Evolutionary conservation across 1,284 basidiomycete genomes (phyloP).

Genomic region (Veloporphyrellus conicus): DNA sequence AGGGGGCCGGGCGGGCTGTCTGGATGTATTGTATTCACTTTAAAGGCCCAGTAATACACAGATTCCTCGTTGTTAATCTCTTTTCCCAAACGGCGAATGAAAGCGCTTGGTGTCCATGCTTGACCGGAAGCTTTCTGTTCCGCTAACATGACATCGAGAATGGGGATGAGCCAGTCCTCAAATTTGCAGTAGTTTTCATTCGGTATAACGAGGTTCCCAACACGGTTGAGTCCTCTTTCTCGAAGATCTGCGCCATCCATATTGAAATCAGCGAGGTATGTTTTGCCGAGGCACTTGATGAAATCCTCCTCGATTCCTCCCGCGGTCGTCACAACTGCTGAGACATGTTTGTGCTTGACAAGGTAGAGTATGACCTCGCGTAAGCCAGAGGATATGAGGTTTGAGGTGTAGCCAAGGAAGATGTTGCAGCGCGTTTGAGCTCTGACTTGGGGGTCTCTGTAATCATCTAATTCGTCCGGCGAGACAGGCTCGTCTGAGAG

Average conservation of each 20-base stretch:
- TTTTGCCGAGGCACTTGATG: constrained; percentile 96
- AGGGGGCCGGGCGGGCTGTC: constrained; percentile 11
- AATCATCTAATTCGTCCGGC: constrained; percentile 67
- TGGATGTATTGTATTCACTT: constrained; percentile 56
- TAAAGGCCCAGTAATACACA: constrained; percentile 99
- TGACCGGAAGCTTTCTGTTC: constrained; percentile 77
- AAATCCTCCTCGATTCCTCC: constrained; percentile 99
- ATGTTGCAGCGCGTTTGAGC: constrained; percentile 75
- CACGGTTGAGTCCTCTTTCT: constrained; percentile 88
- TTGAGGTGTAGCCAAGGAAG: constrained; percentile 98
- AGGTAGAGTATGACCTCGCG: constrained; percentile 92
- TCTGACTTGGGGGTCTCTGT: constrained; percentile 55
- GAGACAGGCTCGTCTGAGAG: constrained; percentile 74
- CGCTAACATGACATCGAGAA: constrained; percentile 85
- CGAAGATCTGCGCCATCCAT: constrained; percentile 88
- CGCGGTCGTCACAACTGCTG: constrained; percentile 92
- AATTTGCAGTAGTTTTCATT: constrained; percentile 99
- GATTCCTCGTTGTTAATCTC: constrained; percentile 97
- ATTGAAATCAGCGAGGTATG: constrained; percentile 92
- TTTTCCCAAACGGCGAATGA: constrained; percentile 88
- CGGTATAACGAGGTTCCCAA: constrained; percentile 96
- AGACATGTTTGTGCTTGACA: constrained; percentile 89
- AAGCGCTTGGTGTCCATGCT: constrained; percentile 91
- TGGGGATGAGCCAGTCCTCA: constrained; percentile 97
- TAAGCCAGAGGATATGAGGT: constrained; percentile 95